Conservation (phyloP, 2,329 filamentous ascomycete species). For the Pseudopithomyces maydicus region DNA sequence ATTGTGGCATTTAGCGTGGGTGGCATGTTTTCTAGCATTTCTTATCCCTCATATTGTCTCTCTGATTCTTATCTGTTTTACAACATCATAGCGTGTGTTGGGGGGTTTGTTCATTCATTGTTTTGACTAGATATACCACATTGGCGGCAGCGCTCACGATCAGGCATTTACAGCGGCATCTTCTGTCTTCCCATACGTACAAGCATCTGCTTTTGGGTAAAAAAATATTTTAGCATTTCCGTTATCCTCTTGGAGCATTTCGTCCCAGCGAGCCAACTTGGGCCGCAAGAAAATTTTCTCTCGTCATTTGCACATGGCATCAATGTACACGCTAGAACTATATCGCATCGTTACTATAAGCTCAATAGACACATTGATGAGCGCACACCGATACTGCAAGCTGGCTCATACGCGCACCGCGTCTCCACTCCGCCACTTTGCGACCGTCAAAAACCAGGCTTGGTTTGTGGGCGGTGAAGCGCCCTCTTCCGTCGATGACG, state of each 20-base stretch:
- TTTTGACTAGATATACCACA: constrained; percentile 31
- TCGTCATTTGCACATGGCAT: neutral
- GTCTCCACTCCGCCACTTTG: neutral
- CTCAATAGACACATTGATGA: neutral
- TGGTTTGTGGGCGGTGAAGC: constrained; percentile 1
- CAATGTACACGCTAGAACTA: neutral
- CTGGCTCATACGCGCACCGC: neutral
- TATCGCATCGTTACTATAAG: constrained; percentile 1
- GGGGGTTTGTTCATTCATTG: constrained; percentile 22
- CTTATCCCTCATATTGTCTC: constrained; percentile 20
- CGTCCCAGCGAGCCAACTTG: neutral
- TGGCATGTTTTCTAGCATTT: constrained; percentile 26
- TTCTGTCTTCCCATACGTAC: constrained; percentile 16
- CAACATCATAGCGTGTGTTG: constrained; percentile 36
- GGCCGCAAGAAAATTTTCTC: neutral
- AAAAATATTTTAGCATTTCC: constrained; percentile 1
- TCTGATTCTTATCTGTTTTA: constrained; percentile 19
- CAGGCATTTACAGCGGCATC: constrained; percentile 29
- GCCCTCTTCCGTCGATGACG: constrained; percentile 3
- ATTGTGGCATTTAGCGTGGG: constrained; percentile 48
- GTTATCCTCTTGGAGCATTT: neutral
- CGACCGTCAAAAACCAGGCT: neutral
- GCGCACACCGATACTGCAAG: neutral
- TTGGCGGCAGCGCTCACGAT: constrained; percentile 36
- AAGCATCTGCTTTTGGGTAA: constrained; percentile 6